phyloP scores from a whole-genome alignment of 2,329 filamentous ascomycete genomes.

The Kalaharituber pfeilii region DNA sequence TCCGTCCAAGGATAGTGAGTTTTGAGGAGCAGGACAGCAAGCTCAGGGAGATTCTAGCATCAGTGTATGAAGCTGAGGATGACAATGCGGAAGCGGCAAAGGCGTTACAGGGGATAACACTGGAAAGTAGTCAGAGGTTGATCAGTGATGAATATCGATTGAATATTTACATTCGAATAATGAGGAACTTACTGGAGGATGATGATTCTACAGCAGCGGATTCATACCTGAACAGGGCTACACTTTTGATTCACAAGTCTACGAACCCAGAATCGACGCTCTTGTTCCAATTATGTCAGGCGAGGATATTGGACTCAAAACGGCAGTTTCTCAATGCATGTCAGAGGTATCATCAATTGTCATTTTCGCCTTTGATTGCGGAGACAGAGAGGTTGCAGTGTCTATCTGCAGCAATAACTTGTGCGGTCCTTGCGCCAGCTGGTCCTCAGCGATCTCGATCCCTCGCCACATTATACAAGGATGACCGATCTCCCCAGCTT shows the following conservation, averaged over 20 bases:
- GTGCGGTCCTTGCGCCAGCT: conserved; percentile 79
- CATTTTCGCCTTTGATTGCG: conserved; percentile 57
- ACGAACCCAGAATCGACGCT: conserved; percentile 56
- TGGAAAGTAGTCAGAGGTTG: conserved; percentile 74
- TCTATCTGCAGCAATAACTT: conserved; percentile 73
- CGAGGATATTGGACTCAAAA: conserved; percentile 80
- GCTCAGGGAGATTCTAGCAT: conserved; percentile 63
- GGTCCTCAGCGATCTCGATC: conserved; percentile 67
- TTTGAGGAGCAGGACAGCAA: conserved; percentile 73
- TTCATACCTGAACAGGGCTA: conserved; percentile 81
- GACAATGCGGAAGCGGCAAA: conserved; percentile 66
- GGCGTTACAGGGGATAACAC: conserved; percentile 62
- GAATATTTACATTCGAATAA: conserved; percentile 78
- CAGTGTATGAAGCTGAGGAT: conserved; percentile 65
- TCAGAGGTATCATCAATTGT: conserved; percentile 74
- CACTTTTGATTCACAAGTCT: conserved; percentile 72
- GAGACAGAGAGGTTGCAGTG: conserved; percentile 75
- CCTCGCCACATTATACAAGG: conserved; percentile 76
- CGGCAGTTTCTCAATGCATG: conserved; percentile 77
- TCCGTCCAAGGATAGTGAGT: conserved; percentile 50
- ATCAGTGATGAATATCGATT: conserved; percentile 70
- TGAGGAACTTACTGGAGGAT: conserved; percentile 82
- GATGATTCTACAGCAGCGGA: conserved; percentile 78
- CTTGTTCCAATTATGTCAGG: conserved; percentile 80
- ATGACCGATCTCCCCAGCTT: conserved; percentile 60